Conservation (phyloP, 129 eudicot genomes). For the Lonicera japonica region DNA sequence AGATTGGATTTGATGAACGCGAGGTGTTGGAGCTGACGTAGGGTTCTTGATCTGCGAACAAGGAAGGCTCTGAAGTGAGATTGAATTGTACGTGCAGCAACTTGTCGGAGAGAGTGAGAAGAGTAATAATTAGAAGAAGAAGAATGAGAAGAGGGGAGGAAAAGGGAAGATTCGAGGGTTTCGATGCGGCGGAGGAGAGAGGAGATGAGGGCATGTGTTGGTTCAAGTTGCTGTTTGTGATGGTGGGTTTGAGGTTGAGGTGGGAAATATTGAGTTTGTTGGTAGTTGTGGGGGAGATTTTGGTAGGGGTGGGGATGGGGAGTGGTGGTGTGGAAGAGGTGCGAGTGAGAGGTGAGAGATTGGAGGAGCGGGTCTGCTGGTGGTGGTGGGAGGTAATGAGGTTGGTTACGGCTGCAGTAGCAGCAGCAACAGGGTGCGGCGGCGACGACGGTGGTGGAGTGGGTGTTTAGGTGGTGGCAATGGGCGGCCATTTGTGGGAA, state of each 20-base stretch:
- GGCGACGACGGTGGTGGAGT: constrained; percentile 27
- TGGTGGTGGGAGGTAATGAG: constrained; percentile 33
- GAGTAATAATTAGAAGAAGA: too few species aligned
- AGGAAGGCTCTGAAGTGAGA: constrained; percentile 78
- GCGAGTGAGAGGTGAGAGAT: constrained; percentile 26
- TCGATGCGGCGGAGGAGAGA: constrained; percentile 86
- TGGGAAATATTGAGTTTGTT: too few species aligned
- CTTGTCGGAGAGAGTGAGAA: constrained; percentile 49
- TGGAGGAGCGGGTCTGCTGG: constrained; percentile 30
- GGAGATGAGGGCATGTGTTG: constrained; percentile 29
- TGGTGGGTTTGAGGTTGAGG: constrained; percentile 20
- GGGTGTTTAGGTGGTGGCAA: constrained; percentile 27
- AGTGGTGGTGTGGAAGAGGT: too few species aligned
- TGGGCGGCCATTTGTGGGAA: constrained; percentile 43
- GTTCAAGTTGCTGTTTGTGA: constrained; percentile 15
- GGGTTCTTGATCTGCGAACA: constrained; percentile 69
- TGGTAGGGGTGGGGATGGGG: constrained; percentile 18
- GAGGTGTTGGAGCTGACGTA: constrained; percentile 65
- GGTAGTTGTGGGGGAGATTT: constrained; percentile 27
- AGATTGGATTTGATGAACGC: constrained; percentile 62
- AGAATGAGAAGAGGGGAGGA: constrained; percentile 24
- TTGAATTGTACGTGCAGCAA: constrained; percentile 84
- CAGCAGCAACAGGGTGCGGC: constrained; percentile 32
- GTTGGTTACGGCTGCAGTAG: constrained; percentile 30
- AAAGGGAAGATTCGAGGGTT: constrained; percentile 76